phyloP scores from a whole-genome alignment of 768 basidiomycete genomes.

The Lactarius indigo region DNA sequence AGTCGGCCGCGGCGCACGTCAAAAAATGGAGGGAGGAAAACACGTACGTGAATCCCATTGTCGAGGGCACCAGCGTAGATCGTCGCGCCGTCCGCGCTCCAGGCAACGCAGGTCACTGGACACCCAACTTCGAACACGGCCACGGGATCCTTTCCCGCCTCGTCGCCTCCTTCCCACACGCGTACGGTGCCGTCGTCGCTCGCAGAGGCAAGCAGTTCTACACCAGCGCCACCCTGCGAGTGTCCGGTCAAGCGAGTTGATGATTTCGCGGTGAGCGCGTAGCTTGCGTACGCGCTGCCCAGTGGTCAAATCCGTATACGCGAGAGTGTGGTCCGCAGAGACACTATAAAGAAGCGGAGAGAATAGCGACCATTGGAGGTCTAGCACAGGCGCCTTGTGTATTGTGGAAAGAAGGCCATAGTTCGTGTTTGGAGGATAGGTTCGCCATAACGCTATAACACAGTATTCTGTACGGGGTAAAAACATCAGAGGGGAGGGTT shows the following conservation, averaged over 20 bases:
- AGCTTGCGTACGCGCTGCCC: constrained; percentile 80
- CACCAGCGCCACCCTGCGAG: constrained; percentile 79
- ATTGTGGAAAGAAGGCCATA: constrained; percentile 80
- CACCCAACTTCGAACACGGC: constrained; percentile 82
- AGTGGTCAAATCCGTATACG: constrained; percentile 73
- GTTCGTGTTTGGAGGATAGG: constrained; percentile 90
- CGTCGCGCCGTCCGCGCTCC: constrained; percentile 86
- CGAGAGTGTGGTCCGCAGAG: constrained; percentile 84
- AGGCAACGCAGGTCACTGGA: constrained; percentile 89
- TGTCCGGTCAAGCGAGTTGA: constrained; percentile 86
- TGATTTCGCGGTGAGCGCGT: constrained; percentile 85
- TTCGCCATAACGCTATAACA: constrained; percentile 76
- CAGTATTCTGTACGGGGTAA: not conserved
- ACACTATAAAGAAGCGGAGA: constrained; percentile 75
- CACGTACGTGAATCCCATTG: constrained; percentile 90
- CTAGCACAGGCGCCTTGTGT: constrained; percentile 88
- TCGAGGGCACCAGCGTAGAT: constrained; percentile 92
- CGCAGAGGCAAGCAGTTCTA: constrained; percentile 82
- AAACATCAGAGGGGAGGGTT: constrained; percentile 5
- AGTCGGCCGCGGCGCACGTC: not conserved
- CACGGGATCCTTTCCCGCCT: constrained; percentile 66
- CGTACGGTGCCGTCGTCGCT: constrained; percentile 91
- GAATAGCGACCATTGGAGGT: constrained; percentile 85
- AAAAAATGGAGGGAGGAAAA: not conserved
- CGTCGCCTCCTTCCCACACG: constrained; percentile 87